Evolutionary conservation across 192 early-diverging fungal species (phyloP).

Genomic region (Lobulomyces angularis): DNA sequence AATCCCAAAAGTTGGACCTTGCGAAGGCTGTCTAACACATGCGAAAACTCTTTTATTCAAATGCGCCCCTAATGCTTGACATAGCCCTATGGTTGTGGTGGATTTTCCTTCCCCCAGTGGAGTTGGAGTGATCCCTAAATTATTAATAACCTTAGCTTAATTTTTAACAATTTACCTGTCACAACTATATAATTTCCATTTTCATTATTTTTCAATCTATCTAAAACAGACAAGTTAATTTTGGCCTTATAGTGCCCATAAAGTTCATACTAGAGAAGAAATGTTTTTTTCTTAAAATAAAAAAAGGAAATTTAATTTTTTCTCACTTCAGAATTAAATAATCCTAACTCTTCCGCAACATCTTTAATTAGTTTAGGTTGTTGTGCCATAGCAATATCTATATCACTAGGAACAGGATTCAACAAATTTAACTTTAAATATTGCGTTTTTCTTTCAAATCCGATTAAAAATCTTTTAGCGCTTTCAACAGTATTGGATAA

Average conservation of each 20-base stretch:
- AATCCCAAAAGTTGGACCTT: slow-evolving; percentile 98
- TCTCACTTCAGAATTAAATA: slow-evolving; percentile 51
- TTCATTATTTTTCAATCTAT: slow-evolving; percentile 64
- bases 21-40: slow-evolving; percentile 97
- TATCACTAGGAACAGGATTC: slow-evolving; percentile 83
- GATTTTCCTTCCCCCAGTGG: slow-evolving; percentile 99
- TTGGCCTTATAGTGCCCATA: slow-evolving; percentile 89
- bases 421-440: slow-evolving; percentile 55
- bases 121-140: slow-evolving; percentile 95
- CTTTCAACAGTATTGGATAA: slow-evolving; percentile 75
- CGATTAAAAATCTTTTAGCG: slow-evolving; percentile 58
- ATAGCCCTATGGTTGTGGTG: slow-evolving; percentile 87
- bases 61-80: slow-evolving; percentile 92
- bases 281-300: slow-evolving; percentile 2
- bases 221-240: slow-evolving; percentile 65
- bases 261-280: slow-evolving; percentile 51
- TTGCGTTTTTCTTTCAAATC: slow-evolving; percentile 19
- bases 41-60: slow-evolving; percentile 78
- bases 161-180: slow-evolving; percentile 57
- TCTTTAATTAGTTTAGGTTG: slow-evolving; percentile 69
- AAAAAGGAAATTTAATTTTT: not conserved
- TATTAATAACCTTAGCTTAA: too few species aligned
- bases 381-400: slow-evolving; percentile 85
- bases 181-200: slow-evolving; percentile 91
- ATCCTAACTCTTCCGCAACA: slow-evolving; percentile 74